Evolutionary conservation across 139 green algal genomes (phyloP), one percentile per base, ranked within the genome.

Genomic region (Tetradesmus lagerheimii): DNA sequence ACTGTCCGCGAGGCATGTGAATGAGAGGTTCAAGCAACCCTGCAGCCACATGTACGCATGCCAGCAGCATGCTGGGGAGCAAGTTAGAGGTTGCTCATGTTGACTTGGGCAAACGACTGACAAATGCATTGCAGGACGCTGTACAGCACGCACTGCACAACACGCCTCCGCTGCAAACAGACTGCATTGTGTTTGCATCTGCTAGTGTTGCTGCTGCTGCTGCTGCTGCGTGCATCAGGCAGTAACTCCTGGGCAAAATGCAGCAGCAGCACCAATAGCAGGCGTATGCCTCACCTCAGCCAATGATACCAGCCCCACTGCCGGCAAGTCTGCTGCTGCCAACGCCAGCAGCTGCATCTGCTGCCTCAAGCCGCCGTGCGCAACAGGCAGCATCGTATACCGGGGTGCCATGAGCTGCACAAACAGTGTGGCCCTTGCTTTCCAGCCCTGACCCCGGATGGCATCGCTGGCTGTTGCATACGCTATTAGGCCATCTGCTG

Each of bases 361-460:
- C 16, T 31, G 57, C 37, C 27, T 31, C 62, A 79, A n/a, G 5
- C 67, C 20, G 27, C 14, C 37, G 64, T 77, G 62, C 64, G 31
- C 67, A 18, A 29, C 14, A 20, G 83, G 62, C n/a, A 80, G 23
- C 18, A 88, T 9, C 2, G 62, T 79, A 29, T 88, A 88, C 6
- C 83, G 67, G 0, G 83, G 83, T n/a, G 83, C 83, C 62, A 88
- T 38, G 23, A 88, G 62, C 57, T 80, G 62, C 57, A 88, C 27
- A n/a, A 88, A 79, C 23, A 88, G 4, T 11, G 83, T 62, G 35
- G 37, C 62, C 4, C 83, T 57, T 38, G 62, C 62, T 41, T n/a
- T 31, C 83, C 62, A 79, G 23, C 83, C 83, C 16, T 88, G 57
- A 12, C 62, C 62, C 45, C 43, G 25, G 35, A 78, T 80, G 23